These are phyloP conservation scores for Tylopilus sp. DNA, from an alignment of 768 basidiomycete genomes.

Conservation along the genomic window DNA sequence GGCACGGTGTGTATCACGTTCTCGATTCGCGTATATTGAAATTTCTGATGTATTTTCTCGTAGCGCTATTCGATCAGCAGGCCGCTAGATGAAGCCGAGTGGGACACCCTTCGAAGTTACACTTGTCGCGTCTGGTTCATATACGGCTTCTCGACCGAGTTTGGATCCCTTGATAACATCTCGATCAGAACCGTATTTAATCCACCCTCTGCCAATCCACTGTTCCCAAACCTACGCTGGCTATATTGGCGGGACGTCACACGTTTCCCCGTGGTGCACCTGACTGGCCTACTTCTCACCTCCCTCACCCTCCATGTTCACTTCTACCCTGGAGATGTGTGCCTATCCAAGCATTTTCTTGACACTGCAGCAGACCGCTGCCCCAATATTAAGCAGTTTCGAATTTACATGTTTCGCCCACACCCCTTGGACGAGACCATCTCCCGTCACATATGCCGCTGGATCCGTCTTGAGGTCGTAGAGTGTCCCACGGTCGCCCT, in stretches of 20 bases:
- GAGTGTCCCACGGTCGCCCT: background rate
- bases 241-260: background rate
- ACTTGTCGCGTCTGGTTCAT: background rate
- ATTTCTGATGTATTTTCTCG: background rate
- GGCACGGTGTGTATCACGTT: background rate
- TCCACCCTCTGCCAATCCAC: background rate
- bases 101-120: background rate
- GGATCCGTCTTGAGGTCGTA: background rate
- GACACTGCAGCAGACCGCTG: background rate
- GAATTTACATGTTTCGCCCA: background rate
- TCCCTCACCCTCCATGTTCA: background rate
- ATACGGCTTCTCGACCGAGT: background rate
- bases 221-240: background rate
- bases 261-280: background rate
- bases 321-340: background rate
- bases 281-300: background rate
- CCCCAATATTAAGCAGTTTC: background rate
- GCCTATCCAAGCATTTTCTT: background rate
- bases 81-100: background rate
- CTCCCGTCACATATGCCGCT: background rate
- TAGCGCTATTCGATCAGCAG: background rate
- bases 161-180: background rate
- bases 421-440: background rate
- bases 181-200: background rate
- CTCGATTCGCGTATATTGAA: background rate